Conservation (phyloP, 2,329 filamentous ascomycete genomes). For the Aspergillus proliferans region DNA sequence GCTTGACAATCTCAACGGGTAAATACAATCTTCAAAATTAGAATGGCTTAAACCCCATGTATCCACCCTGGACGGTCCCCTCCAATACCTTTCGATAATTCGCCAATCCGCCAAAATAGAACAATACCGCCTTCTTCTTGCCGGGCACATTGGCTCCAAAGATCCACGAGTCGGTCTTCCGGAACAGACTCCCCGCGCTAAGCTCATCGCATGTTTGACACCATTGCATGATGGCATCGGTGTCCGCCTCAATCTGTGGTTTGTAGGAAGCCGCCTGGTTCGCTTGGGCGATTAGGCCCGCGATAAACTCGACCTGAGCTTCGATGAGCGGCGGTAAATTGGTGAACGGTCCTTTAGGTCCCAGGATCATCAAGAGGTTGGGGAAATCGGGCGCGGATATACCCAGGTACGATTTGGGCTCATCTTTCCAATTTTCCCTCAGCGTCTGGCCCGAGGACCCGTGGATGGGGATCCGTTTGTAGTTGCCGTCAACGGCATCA, state of each 20-base stretch:
- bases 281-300: not conserved
- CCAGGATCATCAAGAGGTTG: slow-evolving; percentile 9
- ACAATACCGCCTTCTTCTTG: slow-evolving; percentile 17
- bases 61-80: too few relatives aligned
- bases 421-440: slow-evolving; percentile 5
- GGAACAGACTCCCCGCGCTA: not conserved
- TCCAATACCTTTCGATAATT: too few relatives aligned
- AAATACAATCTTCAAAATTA: too few relatives aligned
- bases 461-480: not conserved
- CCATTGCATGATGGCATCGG: not conserved
- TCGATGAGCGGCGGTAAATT: not conserved
- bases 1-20: too few relatives aligned
- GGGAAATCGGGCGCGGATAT: slow-evolving; percentile 7
- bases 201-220: not conserved
- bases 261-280: not conserved
- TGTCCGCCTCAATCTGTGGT: not conserved
- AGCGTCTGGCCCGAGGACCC: not conserved
- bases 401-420: slow-evolving; percentile 6
- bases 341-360: slow-evolving; percentile 2
- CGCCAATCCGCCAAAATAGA: too few relatives aligned
- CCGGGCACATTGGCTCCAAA: slow-evolving; percentile 2
- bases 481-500: slow-evolving; percentile 6
- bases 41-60: too few relatives aligned
- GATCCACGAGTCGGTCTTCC: not conserved
- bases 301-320: not conserved